Percentiles rank a stretch among this genome's conserved stretches.
Conservation (phyloP, 805 yeast species). For the Kluyveromyces wickerhamii region DNA sequence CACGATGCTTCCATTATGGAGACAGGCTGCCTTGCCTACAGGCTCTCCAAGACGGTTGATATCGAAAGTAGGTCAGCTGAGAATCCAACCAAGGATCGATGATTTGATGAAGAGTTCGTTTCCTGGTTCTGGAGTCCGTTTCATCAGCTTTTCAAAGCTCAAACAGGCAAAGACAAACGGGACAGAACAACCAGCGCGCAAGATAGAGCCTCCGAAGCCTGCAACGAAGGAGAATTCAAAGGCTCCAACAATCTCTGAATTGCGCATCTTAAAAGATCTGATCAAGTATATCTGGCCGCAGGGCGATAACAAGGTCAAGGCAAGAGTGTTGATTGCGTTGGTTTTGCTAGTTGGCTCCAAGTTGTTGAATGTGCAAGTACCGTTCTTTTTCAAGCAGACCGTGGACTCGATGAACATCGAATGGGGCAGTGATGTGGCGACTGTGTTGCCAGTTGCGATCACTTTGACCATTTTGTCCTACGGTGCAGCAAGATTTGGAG, state of each 20-base stretch:
- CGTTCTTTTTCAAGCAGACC: constrained; percentile 82
- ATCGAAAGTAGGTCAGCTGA: too few species aligned
- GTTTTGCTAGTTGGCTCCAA: constrained; percentile 71
- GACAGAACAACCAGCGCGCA: too few species aligned
- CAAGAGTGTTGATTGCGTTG: constrained; percentile 71
- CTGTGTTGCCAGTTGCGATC: constrained; percentile 46
- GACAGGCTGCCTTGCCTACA: too few species aligned
- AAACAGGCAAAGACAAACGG: too few species aligned
- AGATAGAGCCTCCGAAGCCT: constrained; percentile 3
- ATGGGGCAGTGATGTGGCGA: constrained; percentile 55
- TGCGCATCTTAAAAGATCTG: constrained; percentile 53
- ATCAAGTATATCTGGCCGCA: constrained; percentile 77
- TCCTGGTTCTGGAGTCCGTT: too few species aligned
- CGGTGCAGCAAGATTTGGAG: constrained; percentile 90
- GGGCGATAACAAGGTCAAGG: constrained; percentile 53
- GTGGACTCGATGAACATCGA: constrained; percentile 91
- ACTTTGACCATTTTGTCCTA: constrained; percentile 72
- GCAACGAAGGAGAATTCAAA: constrained; percentile 10
- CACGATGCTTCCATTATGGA: too few species aligned
- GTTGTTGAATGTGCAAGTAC: constrained; percentile 87
- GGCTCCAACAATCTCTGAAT: constrained; percentile 32
- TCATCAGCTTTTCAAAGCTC: too few species aligned
- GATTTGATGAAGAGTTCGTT: too few species aligned
- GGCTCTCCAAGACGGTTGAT: too few species aligned
- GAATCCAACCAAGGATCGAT: too few species aligned